Evolutionary conservation across 2,329 filamentous ascomycete species (phyloP).

Genomic region (Fusarium xyrophilum): DNA sequence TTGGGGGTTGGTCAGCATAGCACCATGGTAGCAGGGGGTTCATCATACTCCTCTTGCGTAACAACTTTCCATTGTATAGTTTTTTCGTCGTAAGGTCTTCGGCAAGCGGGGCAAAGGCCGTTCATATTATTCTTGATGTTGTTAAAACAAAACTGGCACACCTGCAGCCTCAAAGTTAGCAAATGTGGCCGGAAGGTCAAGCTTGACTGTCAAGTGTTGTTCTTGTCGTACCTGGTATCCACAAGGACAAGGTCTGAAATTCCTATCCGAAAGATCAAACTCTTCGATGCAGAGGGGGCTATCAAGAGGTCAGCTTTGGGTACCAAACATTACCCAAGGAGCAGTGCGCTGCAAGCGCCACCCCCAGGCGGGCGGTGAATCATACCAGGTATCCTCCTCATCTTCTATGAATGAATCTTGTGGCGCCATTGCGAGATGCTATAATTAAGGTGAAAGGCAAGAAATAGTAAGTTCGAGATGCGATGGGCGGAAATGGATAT

Average conservation of each 20-base stretch:
- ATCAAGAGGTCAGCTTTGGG: constrained; percentile 36
- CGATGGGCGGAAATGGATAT: constrained; percentile 32
- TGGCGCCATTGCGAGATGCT: constrained; percentile 62
- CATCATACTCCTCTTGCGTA: constrained; percentile 87
- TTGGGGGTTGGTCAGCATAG: constrained; percentile 46
- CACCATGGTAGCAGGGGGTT: neutral
- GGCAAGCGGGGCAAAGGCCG: constrained; percentile 94
- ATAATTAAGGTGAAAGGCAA: constrained; percentile 33
- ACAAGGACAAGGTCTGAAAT: constrained; percentile 95
- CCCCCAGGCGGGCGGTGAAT: constrained; percentile 14
- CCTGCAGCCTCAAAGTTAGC: constrained; percentile 59
- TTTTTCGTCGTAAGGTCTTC: constrained; percentile 93
- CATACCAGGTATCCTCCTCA: constrained; percentile 73
- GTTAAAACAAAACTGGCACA: constrained; percentile 99
- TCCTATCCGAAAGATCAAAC: constrained; percentile 96
- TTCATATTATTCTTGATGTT: constrained; percentile 99
- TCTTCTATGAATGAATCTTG: constrained; percentile 76
- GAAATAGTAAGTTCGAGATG: constrained; percentile 30
- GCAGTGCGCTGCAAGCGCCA: constrained; percentile 23
- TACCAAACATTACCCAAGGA: constrained; percentile 34
- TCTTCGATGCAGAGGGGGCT: constrained; percentile 99
- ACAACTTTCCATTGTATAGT: constrained; percentile 97
- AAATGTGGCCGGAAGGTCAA: constrained; percentile 29
- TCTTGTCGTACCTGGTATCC: constrained; percentile 83
- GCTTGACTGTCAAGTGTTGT: neutral